These are phyloP conservation scores for Rhodosorus marinus DNA, from an alignment of 23 red algal species.

Conservation along the genomic window DNA sequence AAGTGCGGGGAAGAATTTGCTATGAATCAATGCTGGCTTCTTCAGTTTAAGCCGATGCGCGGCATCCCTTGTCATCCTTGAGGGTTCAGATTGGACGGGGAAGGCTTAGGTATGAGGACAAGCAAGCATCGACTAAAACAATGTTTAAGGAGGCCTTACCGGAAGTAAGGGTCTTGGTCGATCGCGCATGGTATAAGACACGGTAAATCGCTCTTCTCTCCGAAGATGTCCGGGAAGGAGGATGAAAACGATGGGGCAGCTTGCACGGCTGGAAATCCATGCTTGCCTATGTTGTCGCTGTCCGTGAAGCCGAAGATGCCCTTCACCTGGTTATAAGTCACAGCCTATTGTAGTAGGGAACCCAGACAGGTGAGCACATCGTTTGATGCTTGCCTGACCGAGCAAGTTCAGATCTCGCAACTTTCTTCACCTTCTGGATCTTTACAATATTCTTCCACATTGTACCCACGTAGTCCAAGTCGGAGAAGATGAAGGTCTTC, in stretches of 20 bases:
- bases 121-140: too few relatives aligned
- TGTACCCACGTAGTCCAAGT: slow-evolving; percentile 63
- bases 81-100: too few relatives aligned
- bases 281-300: slow-evolving; percentile 95
- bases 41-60: slow-evolving; percentile 31
- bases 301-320: slow-evolving; percentile 93
- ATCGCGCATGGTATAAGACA: slow-evolving; percentile 96
- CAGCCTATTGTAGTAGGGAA: too few relatives aligned
- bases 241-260: slow-evolving; percentile 79
- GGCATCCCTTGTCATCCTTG: slow-evolving; percentile 77
- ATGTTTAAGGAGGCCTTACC: too few relatives aligned
- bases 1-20: slow-evolving; percentile 96
- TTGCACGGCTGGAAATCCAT: slow-evolving; percentile 86
- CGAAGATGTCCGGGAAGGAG: slow-evolving; percentile 66
- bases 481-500: slow-evolving; percentile 72
- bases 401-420: too few relatives aligned
- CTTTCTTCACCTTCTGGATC: slow-evolving; percentile 68
- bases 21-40: slow-evolving; percentile 91
- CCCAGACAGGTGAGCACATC: too few relatives aligned
- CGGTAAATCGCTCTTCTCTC: slow-evolving; percentile 22
- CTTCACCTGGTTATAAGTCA: slow-evolving; percentile 79
- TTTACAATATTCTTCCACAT: slow-evolving; percentile 66
- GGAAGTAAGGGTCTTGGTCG: slow-evolving; percentile 97
- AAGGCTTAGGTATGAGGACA: too few relatives aligned
- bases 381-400: too few relatives aligned